Conservation (phyloP, 2,329 filamentous ascomycete genomes). For the Neopestalotiopsis sp. region DNA sequence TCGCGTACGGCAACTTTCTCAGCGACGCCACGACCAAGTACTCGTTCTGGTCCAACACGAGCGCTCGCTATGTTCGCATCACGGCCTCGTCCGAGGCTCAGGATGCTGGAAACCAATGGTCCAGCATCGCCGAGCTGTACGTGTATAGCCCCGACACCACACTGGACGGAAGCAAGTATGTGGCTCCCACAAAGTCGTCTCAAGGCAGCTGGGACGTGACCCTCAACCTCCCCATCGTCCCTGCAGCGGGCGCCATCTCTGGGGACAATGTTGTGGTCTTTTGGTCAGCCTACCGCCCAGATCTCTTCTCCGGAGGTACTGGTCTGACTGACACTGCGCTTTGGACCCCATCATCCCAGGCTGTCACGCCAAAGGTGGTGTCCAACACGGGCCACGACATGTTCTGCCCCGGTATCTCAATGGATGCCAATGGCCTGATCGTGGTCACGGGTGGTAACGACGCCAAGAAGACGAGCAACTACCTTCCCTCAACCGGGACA, state of each 20-base stretch:
- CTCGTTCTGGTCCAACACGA: constrained; percentile 37
- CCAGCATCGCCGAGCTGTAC: constrained; percentile 38
- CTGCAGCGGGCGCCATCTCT: constrained; percentile 37
- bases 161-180: constrained; percentile 21
- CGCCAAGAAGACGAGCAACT: constrained; percentile 53
- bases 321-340: constrained; percentile 26
- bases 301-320: constrained; percentile 24
- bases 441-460: constrained; percentile 60
- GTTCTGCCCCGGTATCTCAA: constrained; percentile 61
- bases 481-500: constrained; percentile 40
- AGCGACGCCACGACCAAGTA: constrained; percentile 35
- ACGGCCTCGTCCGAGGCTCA: constrained; percentile 34
- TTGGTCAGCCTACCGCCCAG: constrained; percentile 30
- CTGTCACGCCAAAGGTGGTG: constrained; percentile 35
- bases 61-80: constrained; percentile 36
- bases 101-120: constrained; percentile 31
- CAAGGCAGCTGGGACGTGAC: constrained; percentile 40
- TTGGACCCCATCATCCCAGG: constrained; percentile 27
- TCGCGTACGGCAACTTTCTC: constrained; percentile 35
- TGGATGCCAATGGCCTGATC: constrained; percentile 52
- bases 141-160: constrained; percentile 31
- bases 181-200: constrained; percentile 24
- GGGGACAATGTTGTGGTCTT: constrained; percentile 30
- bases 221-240: constrained; percentile 41
- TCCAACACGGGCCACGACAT: constrained; percentile 55